Evolutionary conservation across 1,139 yeast genomes (phyloP), one percentile per base, ranked within the genome.

Genomic region (Lipomyces yarrowii): DNA sequence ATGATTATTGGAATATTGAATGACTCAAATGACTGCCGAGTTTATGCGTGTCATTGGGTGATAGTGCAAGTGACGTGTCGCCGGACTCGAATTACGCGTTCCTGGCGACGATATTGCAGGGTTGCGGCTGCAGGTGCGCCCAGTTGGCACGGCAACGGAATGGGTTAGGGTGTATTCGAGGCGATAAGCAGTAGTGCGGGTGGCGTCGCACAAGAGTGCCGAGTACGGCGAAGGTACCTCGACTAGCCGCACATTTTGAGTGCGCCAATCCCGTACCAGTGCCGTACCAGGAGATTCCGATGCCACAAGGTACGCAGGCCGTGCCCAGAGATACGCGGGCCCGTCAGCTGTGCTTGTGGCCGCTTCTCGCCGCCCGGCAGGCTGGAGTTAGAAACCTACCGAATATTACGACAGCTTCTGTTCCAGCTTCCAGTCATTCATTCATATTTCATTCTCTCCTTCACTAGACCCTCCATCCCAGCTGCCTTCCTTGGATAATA

Each of bases 121-220:
- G 23, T 33, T 23, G 48, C 10, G 32, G 3, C 7, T 11, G 18
- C 55, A 52, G 3, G 26, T 52, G 55, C 33, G 33, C 32, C 13
- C 55, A 8, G 55, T 52, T 52, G 55, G 55, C 55, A 52, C 18
- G 18, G 55, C 55, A 52, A 52, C 55, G 5, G 55, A 7, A 5
- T 11, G 55, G 33, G 55, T 52, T 52, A 30, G 55, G 33, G 55
- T 26, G 15, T 0, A n/a, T 2, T 5, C 55, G 4, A 23, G 53
- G 55, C 55, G 55, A 52, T 52, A 52, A 52, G 55, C 55, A 10
- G 15, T 26, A 15, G n/a, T 33, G 33, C 33, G 55, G 48, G 48
- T 42, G 48, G 48, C 48, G 48, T 42, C 11, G 11, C 7, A 52
- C 7, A 11, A 11, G n/a, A 8, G 18, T 10, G 55, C 4, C 26